Evolutionary conservation across 2,329 filamentous ascomycete genomes (phyloP).

Genomic region (Eutypa lata): DNA sequence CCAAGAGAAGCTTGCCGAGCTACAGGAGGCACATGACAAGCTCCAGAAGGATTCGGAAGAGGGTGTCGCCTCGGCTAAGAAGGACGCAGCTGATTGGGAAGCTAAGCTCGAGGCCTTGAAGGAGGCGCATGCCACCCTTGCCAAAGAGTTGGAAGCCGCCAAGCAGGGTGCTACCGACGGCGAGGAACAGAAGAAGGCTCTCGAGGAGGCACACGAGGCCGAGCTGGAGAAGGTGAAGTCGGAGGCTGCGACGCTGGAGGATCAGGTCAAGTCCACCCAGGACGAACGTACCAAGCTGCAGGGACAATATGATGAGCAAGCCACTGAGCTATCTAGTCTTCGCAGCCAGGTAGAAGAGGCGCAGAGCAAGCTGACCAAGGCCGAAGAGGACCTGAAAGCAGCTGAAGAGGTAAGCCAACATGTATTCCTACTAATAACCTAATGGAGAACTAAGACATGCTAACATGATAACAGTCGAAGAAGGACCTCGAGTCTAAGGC

Average conservation of each 20-base stretch:
- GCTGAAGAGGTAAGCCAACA: constrained; percentile 27
- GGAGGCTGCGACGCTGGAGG: constrained; percentile 11
- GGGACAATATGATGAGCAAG: constrained; percentile 28
- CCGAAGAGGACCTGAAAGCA: constrained; percentile 33
- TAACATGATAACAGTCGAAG: constrained; percentile 20
- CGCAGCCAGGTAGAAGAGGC: constrained; percentile 31
- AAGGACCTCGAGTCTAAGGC: constrained; percentile 21
- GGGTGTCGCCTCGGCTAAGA: constrained; percentile 27
- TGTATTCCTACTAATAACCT: background rate
- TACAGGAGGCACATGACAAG: constrained; percentile 23
- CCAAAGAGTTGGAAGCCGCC: constrained; percentile 16
- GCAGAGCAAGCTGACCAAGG: constrained; percentile 34
- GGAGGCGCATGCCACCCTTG: constrained; percentile 12
- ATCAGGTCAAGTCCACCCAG: constrained; percentile 22
- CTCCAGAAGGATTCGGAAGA: constrained; percentile 29
- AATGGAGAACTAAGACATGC: background rate
- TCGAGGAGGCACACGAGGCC: constrained; percentile 2
- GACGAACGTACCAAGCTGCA: constrained; percentile 27
- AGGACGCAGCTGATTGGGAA: constrained; percentile 17
- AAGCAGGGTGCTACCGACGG: constrained; percentile 19
- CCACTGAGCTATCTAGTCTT: constrained; percentile 26
- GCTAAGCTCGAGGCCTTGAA: constrained; percentile 18
- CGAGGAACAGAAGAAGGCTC: constrained; percentile 15
- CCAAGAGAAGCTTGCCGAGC: constrained; percentile 6
- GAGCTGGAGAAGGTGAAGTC: constrained; percentile 15